Evolutionary conservation across 345 rosid species (phyloP).

Genomic region (Rhodamnia argentea): DNA sequence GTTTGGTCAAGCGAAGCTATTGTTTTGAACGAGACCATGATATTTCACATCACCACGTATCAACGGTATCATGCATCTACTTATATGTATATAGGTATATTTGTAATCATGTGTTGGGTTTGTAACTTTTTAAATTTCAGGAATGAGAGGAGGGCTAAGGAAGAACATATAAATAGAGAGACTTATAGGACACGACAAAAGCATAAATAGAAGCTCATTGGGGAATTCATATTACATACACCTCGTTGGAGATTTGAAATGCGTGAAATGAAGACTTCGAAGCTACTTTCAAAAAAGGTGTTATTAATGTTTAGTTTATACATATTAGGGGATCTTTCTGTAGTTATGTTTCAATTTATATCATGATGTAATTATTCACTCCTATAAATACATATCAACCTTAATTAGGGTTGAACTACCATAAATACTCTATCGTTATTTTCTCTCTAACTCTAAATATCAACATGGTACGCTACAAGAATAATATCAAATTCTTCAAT

Average conservation of each 20-base stretch:
- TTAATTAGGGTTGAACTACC: background rate
- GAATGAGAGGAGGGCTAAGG: too few relatives aligned
- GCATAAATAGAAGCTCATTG: too few relatives aligned
- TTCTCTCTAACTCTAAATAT: background rate
- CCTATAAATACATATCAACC: background rate
- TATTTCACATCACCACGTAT: background rate
- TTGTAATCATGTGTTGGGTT: too few relatives aligned
- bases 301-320: background rate
- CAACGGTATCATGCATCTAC: too few relatives aligned
- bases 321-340: background rate
- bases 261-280: background rate
- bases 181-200: too few relatives aligned
- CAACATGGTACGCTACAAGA: background rate
- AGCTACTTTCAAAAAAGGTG: background rate
- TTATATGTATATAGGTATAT: too few relatives aligned
- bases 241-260: background rate
- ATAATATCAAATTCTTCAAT: background rate
- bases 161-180: too few relatives aligned
- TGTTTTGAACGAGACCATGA: background rate
- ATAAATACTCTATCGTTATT: background rate
- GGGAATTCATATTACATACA: too few relatives aligned
- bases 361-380: background rate
- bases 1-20: background rate
- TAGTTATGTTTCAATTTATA: background rate
- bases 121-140: too few relatives aligned